phyloP scores from a whole-genome alignment of 805 yeast species.

The Yarrowia hollandica region DNA sequence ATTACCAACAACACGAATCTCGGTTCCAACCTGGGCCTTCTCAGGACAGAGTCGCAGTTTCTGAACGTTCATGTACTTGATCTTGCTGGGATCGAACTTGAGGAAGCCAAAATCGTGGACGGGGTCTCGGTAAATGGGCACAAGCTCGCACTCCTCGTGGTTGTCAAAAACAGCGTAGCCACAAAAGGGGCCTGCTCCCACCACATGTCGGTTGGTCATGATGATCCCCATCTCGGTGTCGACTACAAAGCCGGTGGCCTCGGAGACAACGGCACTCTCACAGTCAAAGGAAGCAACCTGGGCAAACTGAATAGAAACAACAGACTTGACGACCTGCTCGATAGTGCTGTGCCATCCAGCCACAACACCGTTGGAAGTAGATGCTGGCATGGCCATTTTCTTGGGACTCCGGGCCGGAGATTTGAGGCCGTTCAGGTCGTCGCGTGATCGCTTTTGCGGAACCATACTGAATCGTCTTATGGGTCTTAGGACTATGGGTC shows the following conservation, averaged over 20 bases:
- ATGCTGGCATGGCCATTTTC: conserved; percentile 21
- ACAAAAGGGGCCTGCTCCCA: conserved; percentile 90
- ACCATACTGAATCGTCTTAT: conserved; percentile 28
- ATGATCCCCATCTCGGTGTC: conserved; percentile 80
- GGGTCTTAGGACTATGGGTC: conserved; percentile 23
- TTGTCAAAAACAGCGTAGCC: conserved; percentile 92
- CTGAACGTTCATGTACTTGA: conserved; percentile 71
- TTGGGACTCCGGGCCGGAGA: conserved; percentile 26
- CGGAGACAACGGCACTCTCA: conserved; percentile 69
- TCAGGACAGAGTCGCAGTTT: conserved; percentile 75
- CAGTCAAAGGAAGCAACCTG: conserved; percentile 87
- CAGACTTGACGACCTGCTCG: conserved; percentile 76
- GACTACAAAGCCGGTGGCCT: conserved; percentile 95
- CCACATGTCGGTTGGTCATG: conserved; percentile 90
- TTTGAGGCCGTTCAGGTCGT: conserved; percentile 22
- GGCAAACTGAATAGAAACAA: conserved; percentile 85
- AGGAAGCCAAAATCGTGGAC: conserved; percentile 93
- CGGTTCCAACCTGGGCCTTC: conserved; percentile 85
- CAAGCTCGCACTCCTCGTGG: conserved; percentile 88
- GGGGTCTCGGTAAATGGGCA: conserved; percentile 87
- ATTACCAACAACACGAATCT: conserved; percentile 92
- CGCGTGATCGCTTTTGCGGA: conserved; percentile 25
- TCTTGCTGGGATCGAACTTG: conserved; percentile 66
- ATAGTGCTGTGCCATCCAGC: conserved; percentile 79
- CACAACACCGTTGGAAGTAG: conserved; percentile 32